phyloP scores from a whole-genome alignment of 73 alveolate genomes.

The Uronychia setigera region DNA sequence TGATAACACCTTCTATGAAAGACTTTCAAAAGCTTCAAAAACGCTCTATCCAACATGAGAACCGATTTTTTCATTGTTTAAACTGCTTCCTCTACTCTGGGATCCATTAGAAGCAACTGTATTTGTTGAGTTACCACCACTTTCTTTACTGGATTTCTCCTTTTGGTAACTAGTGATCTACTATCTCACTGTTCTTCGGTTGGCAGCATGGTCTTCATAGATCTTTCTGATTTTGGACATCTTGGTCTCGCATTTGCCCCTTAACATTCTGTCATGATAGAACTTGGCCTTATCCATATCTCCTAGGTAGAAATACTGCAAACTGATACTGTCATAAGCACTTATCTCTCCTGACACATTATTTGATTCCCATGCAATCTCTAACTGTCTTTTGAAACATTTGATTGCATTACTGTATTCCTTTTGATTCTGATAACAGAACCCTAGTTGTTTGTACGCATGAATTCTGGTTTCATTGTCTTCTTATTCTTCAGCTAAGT shows the following conservation, averaged over 20 bases:
- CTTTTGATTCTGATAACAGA: slow-evolving; percentile 51
- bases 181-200: neutral
- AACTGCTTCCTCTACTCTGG: neutral
- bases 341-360: slow-evolving; percentile 31
- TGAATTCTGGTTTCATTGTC: slow-evolving; percentile 19
- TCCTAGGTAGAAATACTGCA: slow-evolving; percentile 61
- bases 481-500: slow-evolving; percentile 33
- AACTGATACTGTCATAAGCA: slow-evolving; percentile 46
- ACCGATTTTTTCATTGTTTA: neutral
- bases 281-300: slow-evolving; percentile 52
- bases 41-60: neutral
- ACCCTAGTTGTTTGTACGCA: slow-evolving; percentile 51
- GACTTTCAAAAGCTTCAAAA: neutral
- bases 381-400: slow-evolving; percentile 55
- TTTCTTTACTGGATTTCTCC: no score
- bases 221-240: slow-evolving; percentile 45
- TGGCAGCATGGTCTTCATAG: slow-evolving; percentile 27
- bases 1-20: neutral
- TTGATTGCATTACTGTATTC: slow-evolving; percentile 57
- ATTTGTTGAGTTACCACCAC: neutral
- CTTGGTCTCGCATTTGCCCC: slow-evolving; percentile 62
- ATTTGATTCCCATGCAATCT: slow-evolving; percentile 54
- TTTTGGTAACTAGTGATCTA: no score
- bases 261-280: slow-evolving; percentile 59
- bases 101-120: neutral